Conservation (phyloP, 2,329 filamentous ascomycete genomes). For the Neurospora crassa region DNA sequence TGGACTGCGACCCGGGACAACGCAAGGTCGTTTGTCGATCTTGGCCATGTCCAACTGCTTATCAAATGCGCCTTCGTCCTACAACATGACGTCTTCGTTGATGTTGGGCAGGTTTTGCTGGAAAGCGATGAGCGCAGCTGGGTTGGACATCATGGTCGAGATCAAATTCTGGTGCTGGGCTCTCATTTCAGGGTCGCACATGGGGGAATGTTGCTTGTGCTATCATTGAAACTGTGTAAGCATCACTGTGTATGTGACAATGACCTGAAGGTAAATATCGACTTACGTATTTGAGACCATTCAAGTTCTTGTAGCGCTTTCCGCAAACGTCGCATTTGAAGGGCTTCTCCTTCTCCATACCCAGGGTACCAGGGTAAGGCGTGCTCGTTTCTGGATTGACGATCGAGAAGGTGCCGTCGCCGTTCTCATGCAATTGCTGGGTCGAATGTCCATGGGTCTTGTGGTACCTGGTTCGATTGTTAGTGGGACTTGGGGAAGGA, state of each 20-base stretch:
- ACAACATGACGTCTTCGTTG: conserved; percentile 32
- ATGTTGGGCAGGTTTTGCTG: conserved; percentile 29
- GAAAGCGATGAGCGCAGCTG: conserved; percentile 16
- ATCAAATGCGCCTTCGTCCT: conserved; percentile 2
- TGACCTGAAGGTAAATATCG: background rate
- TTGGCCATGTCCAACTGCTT: background rate
- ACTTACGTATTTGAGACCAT: conserved; percentile 87
- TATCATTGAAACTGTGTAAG: conserved; percentile 31
- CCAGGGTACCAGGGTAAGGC: conserved; percentile 88
- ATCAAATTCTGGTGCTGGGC: conserved; percentile 28
- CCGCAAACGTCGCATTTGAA: conserved; percentile 96
- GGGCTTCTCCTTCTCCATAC: conserved; percentile 99
- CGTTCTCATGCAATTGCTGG: conserved; percentile 92
- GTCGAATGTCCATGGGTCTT: conserved; percentile 89
- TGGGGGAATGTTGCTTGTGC: conserved; percentile 74
- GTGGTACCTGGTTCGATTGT: conserved; percentile 44
- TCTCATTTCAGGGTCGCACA: conserved; percentile 75
- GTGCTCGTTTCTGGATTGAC: conserved; percentile 92
- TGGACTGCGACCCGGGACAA: background rate
- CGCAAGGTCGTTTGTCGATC: background rate
- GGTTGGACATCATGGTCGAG: conserved; percentile 23
- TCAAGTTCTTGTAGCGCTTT: conserved; percentile 98
- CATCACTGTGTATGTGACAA: background rate
- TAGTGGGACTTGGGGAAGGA: conserved; percentile 15
- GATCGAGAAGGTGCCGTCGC: conserved; percentile 94